phyloP scores from a whole-genome alignment of 495 filamentous ascomycete species.

The Jackrogersella multiformis region DNA sequence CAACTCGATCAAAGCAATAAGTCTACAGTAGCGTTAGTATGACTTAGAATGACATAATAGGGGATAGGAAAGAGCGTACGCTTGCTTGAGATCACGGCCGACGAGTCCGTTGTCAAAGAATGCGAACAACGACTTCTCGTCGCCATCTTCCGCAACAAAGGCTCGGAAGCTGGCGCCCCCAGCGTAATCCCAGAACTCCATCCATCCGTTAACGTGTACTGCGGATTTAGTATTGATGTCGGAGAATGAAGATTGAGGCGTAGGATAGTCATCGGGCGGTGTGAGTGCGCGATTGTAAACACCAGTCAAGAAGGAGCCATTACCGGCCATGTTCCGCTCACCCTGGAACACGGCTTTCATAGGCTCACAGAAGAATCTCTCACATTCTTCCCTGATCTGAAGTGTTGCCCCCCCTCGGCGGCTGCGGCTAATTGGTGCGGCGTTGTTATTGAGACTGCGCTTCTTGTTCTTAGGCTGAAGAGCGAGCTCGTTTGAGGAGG shows the following conservation, averaged over 20 bases:
- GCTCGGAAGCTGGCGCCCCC: slow-evolving; percentile 84
- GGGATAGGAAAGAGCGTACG: slow-evolving; percentile 66
- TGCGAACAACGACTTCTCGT: slow-evolving; percentile 80
- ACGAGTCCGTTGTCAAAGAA: slow-evolving; percentile 80
- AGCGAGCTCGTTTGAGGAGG: slow-evolving; percentile 67
- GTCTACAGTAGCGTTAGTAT: slow-evolving; percentile 57
- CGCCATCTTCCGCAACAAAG: slow-evolving; percentile 72
- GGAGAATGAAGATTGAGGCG: slow-evolving; percentile 25
- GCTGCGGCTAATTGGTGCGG: slow-evolving; percentile 51
- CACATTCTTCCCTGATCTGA: slow-evolving; percentile 98
- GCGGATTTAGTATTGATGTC: slow-evolving; percentile 18
- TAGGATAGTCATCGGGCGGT: slow-evolving; percentile 54
- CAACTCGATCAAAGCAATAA: slow-evolving; percentile 91
- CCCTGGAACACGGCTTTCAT: slow-evolving; percentile 91
- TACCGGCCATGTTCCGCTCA: slow-evolving; percentile 80
- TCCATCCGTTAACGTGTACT: slow-evolving; percentile 56
- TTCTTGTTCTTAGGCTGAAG: slow-evolving; percentile 62
- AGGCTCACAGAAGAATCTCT: slow-evolving; percentile 98
- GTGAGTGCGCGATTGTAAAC: slow-evolving; percentile 56
- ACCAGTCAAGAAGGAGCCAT: slow-evolving; percentile 81
- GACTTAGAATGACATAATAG: neutral
- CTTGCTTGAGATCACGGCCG: slow-evolving; percentile 82
- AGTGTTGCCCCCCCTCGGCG: slow-evolving; percentile 89
- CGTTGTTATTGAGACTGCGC: slow-evolving; percentile 47
- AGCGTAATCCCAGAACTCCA: slow-evolving; percentile 91